A percentile compares a stretch with the other conserved stretches of the same genome.
Evolutionary conservation across 73 alveolate genomes (phyloP).

Genomic region (Stentor coeruleus): DNA sequence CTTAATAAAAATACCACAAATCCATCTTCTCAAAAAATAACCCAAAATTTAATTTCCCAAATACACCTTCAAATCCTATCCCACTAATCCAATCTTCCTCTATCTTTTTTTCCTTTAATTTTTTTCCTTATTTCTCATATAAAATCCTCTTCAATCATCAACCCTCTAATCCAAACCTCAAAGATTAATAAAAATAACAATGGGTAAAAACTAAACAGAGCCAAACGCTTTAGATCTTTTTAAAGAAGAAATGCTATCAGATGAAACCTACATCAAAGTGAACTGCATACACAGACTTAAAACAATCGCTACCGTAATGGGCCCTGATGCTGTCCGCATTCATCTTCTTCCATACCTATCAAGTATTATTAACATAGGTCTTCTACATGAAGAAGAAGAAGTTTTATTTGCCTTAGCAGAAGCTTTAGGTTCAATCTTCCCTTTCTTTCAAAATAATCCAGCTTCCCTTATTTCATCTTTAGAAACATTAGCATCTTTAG

Average conservation of each 20-base stretch:
- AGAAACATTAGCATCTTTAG: slow-evolving; percentile 54
- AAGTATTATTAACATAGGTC: slow-evolving; percentile 35
- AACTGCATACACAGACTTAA: slow-evolving; percentile 93
- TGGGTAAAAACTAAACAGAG: slow-evolving; percentile 20
- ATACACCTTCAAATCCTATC: too few relatives aligned
- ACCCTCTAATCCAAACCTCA: too few relatives aligned
- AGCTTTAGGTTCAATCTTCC: slow-evolving; percentile 63
- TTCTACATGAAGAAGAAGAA: slow-evolving; percentile 89
- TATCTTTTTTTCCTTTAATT: too few relatives aligned
- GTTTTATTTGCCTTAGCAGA: slow-evolving; percentile 94
- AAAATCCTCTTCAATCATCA: too few relatives aligned
- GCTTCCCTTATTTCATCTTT: slow-evolving; percentile 39
- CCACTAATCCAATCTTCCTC: too few relatives aligned
- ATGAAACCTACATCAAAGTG: slow-evolving; percentile 91
- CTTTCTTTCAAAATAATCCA: slow-evolving; percentile 26
- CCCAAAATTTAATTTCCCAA: too few relatives aligned
- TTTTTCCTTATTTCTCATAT: too few relatives aligned
- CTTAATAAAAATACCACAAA: too few relatives aligned
- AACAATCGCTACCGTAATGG: slow-evolving; percentile 75
- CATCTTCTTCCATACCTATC: slow-evolving; percentile 77
- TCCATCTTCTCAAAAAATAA: too few relatives aligned
- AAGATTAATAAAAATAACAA: too few relatives aligned
- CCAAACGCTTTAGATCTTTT: slow-evolving; percentile 80
- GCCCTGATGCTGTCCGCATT: slow-evolving; percentile 71
- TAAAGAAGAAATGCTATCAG: slow-evolving; percentile 92